Percentiles rank a stretch among this genome's conserved stretches.
These are phyloP conservation scores for Populus hybrid DNA, from an alignment of 441 rosid genomes.

Conservation along the genomic window DNA sequence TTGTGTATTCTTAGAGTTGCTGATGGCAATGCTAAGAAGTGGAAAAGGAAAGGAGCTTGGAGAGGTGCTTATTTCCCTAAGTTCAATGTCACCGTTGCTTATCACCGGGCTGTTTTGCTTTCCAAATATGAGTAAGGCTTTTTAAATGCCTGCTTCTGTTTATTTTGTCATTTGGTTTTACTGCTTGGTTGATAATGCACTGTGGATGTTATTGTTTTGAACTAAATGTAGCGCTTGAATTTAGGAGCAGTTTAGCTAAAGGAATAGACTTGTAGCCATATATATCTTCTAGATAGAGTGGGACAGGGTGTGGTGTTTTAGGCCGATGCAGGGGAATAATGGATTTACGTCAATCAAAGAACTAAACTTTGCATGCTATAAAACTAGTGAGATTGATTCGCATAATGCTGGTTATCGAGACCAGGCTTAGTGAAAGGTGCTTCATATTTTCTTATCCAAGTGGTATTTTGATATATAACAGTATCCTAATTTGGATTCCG, in stretches of 20 bases:
- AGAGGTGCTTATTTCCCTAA: constrained; percentile 86
- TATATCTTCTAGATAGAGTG: neutral
- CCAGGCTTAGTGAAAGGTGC: neutral
- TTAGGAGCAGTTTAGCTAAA: neutral
- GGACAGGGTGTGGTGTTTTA: neutral
- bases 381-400: neutral
- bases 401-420: neutral
- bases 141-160: neutral
- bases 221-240: neutral
- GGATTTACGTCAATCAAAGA: neutral
- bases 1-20: constrained; percentile 76
- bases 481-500: neutral
- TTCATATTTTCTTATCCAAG: neutral
- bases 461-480: neutral
- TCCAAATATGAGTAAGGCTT: constrained; percentile 57
- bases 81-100: constrained; percentile 78
- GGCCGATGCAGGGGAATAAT: neutral
- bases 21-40: constrained; percentile 63
- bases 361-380: neutral
- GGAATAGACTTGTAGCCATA: neutral
- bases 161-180: neutral
- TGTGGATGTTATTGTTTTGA: neutral
- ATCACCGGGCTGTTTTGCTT: constrained; percentile 88
- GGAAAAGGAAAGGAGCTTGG: constrained; percentile 97
- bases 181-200: neutral